Evolutionary conservation across 495 filamentous ascomycete genomes (phyloP).

Genomic region (Neohortaea acidophila): DNA sequence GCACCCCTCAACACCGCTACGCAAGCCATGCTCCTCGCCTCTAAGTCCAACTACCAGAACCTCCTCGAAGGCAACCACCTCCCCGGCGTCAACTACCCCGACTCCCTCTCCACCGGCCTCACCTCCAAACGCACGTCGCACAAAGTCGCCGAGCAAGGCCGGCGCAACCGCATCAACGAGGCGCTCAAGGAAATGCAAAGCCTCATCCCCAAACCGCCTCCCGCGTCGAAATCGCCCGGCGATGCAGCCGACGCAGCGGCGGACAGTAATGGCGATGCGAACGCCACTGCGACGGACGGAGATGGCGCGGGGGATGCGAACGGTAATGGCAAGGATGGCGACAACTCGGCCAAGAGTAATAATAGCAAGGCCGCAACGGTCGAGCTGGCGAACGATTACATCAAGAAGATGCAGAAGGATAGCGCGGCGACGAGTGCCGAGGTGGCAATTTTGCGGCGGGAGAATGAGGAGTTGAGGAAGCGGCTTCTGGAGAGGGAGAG

Average conservation of each 20-base stretch:
- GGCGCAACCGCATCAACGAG: constrained; percentile 86
- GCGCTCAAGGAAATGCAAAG: constrained; percentile 83
- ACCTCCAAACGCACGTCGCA: constrained; percentile 95
- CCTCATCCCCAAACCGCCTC: constrained; percentile 43
- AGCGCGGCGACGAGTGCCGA: constrained; percentile 49
- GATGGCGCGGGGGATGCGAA: constrained; percentile 28
- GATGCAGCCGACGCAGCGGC: background rate
- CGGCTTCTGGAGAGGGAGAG: constrained; percentile 15
- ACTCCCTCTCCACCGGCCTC: constrained; percentile 76
- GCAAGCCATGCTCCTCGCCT: constrained; percentile 72
- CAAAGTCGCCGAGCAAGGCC: constrained; percentile 93
- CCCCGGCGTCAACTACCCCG: constrained; percentile 80
- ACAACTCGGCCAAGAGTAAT: constrained; percentile 36
- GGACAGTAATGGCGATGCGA: constrained; percentile 8
- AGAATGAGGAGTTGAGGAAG: constrained; percentile 31
- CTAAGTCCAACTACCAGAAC: constrained; percentile 96
- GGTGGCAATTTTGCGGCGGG: constrained; percentile 48
- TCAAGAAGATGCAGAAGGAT: constrained; percentile 66
- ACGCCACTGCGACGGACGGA: constrained; percentile 23
- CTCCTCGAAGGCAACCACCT: constrained; percentile 85
- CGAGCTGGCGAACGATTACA: constrained; percentile 90
- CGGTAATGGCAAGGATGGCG: constrained; percentile 19
- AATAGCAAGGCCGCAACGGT: constrained; percentile 94
- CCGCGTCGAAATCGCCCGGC: background rate
- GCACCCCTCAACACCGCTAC: constrained; percentile 46